Evolutionary conservation across 2,329 filamentous ascomycete species (phyloP).

Genomic region (Alternaria panax): DNA sequence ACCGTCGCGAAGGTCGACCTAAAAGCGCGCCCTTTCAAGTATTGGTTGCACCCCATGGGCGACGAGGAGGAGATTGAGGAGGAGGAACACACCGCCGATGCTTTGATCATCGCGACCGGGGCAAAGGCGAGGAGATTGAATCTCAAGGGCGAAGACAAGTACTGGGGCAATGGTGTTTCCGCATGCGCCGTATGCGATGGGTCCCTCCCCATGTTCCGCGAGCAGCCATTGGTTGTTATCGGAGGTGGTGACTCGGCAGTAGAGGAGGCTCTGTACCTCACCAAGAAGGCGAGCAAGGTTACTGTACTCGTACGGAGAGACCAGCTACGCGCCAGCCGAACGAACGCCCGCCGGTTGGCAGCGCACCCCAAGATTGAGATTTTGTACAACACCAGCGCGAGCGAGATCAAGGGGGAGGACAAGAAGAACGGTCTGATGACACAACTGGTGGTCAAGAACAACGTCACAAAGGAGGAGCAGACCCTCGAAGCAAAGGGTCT

Average conservation of each 20-base stretch:
- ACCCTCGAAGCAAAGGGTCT: slow-evolving; percentile 89
- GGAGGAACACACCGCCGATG: slow-evolving; percentile 82
- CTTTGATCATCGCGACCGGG: slow-evolving; percentile 92
- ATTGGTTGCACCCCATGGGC: slow-evolving; percentile 76
- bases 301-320: slow-evolving; percentile 91
- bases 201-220: slow-evolving; percentile 94
- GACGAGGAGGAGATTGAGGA: slow-evolving; percentile 76
- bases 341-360: slow-evolving; percentile 87
- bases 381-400: slow-evolving; percentile 80
- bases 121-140: slow-evolving; percentile 86
- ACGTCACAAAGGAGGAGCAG: slow-evolving; percentile 76
- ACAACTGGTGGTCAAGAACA: slow-evolving; percentile 83
- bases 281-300: slow-evolving; percentile 95
- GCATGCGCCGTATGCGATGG: slow-evolving; percentile 98
- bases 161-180: slow-evolving; percentile 96
- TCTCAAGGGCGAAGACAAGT: slow-evolving; percentile 88
- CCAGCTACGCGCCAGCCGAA: slow-evolving; percentile 83
- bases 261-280: slow-evolving; percentile 96
- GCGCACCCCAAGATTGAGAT: slow-evolving; percentile 90
- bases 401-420: slow-evolving; percentile 84
- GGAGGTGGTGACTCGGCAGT: slow-evolving; percentile 96
- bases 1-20: slow-evolving; percentile 91
- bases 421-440: slow-evolving; percentile 81
- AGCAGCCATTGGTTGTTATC: slow-evolving; percentile 94
- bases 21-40: slow-evolving; percentile 83